Conservation (phyloP, 306 rosid genomes). For the Chamaecrista fasciculata region DNA sequence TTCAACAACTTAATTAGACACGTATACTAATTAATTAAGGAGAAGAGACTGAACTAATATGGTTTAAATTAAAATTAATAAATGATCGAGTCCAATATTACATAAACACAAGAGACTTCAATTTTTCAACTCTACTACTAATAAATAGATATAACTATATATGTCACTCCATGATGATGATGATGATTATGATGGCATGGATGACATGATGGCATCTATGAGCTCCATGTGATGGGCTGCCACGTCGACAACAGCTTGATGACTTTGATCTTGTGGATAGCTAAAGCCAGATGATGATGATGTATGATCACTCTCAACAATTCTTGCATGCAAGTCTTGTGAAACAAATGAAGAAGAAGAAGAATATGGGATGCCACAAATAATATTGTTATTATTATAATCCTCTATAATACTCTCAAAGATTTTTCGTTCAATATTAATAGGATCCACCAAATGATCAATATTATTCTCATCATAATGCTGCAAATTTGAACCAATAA, state of each 20-base stretch:
- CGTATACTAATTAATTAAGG: too few species aligned
- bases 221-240: slow-evolving; percentile 48
- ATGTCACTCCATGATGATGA: neutral
- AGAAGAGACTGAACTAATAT: too few species aligned
- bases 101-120: too few species aligned
- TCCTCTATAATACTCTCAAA: slow-evolving; percentile 39
- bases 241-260: slow-evolving; percentile 2
- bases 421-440: slow-evolving; percentile 32
- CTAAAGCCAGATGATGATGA: slow-evolving; percentile 21
- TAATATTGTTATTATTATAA: too few species aligned
- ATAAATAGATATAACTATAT: too few species aligned
- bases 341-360: slow-evolving; percentile 41
- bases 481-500: slow-evolving; percentile 27
- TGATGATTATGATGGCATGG: slow-evolving; percentile 32
- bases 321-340: slow-evolving; percentile 39
- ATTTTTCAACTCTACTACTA: too few species aligned
- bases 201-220: slow-evolving; percentile 46
- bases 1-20: too few species aligned
- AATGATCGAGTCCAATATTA: too few species aligned
- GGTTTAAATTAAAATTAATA: too few species aligned
- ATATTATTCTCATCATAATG: slow-evolving; percentile 34
- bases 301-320: slow-evolving; percentile 3
- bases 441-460: slow-evolving; percentile 30
- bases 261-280: slow-evolving; percentile 36
- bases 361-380: slow-evolving; percentile 35